phyloP scores from a whole-genome alignment of 2,329 filamentous ascomycete species.

The Fusarium sambucinum region DNA sequence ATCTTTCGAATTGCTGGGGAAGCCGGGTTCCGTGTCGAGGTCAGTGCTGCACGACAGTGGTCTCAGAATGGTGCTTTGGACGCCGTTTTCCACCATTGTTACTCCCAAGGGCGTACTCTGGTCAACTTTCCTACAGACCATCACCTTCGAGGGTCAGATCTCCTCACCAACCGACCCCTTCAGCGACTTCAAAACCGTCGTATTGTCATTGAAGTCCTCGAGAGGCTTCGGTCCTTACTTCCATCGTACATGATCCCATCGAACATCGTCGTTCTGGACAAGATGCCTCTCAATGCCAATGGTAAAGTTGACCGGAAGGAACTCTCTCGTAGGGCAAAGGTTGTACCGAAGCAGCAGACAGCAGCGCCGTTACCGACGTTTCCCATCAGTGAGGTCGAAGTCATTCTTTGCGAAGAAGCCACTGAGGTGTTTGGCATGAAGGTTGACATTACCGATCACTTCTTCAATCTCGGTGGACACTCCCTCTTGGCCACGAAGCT shows the following conservation, averaged over 20 bases:
- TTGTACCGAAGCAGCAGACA: neutral
- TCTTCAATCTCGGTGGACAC: slow-evolving; percentile 18
- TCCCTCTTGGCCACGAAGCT: slow-evolving; percentile 22
- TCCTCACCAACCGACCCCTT: slow-evolving; percentile 35
- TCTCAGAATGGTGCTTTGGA: slow-evolving; percentile 36
- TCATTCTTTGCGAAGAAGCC: neutral
- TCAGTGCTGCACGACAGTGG: slow-evolving; percentile 56
- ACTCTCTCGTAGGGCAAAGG: slow-evolving; percentile 10
- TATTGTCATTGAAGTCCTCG: neutral
- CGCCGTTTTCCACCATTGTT: slow-evolving; percentile 35
- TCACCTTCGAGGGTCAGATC: neutral
- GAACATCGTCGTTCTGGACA: slow-evolving; percentile 37
- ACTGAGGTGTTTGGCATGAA: slow-evolving; percentile 9
- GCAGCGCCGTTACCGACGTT: neutral
- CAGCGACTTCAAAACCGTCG: slow-evolving; percentile 14
- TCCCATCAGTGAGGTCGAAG: slow-evolving; percentile 3
- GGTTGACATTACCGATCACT: slow-evolving; percentile 5
- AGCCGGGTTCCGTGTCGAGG: slow-evolving; percentile 60
- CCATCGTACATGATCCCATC: slow-evolving; percentile 48
- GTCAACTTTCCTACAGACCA: slow-evolving; percentile 33
- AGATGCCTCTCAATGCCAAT: slow-evolving; percentile 46
- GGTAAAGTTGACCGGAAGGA: slow-evolving; percentile 44
- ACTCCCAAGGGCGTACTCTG: slow-evolving; percentile 8
- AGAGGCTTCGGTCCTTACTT: slow-evolving; percentile 12
- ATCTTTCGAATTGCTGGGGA: slow-evolving; percentile 42